phyloP scores from a whole-genome alignment of 495 filamentous ascomycete species.

The Paragyromitra xinjiangensis region DNA sequence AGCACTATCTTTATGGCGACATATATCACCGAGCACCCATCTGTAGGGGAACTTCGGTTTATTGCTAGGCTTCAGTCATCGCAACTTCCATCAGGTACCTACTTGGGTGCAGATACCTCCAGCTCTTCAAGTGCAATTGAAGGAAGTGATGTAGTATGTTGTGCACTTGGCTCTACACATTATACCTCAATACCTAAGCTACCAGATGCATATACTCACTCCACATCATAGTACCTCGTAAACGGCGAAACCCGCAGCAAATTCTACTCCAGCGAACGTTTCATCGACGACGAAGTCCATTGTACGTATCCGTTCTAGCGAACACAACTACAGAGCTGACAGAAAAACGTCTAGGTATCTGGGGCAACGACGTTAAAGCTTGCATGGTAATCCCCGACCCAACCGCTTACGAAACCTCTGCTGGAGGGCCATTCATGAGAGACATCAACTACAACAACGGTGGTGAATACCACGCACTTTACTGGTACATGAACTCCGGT shows the following conservation, averaged over 20 bases:
- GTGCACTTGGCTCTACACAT: not conserved
- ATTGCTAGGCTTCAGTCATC: constrained; percentile 69
- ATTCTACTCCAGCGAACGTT: constrained; percentile 72
- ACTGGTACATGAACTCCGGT: constrained; percentile 62
- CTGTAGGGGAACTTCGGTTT: constrained; percentile 70
- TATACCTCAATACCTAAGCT: not conserved
- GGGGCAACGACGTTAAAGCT: constrained; percentile 60
- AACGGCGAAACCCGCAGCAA: constrained; percentile 71
- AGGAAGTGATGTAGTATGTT: constrained; percentile 66
- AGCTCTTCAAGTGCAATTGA: constrained; percentile 65
- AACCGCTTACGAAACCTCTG: constrained; percentile 62
- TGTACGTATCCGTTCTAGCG: constrained; percentile 60
- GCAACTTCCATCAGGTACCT: constrained; percentile 65
- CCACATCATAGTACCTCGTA: constrained; percentile 61
- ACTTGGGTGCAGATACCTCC: constrained; percentile 63
- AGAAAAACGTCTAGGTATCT: constrained; percentile 1
- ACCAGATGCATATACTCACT: not conserved
- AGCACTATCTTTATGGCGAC: constrained; percentile 71
- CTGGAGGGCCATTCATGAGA: constrained; percentile 69
- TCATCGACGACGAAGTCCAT: constrained; percentile 73
- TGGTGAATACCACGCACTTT: constrained; percentile 35
- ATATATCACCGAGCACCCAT: constrained; percentile 69
- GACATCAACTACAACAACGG: constrained; percentile 69
- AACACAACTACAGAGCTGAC: not conserved
- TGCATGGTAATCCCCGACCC: constrained; percentile 64